phyloP scores from a whole-genome alignment of 2,329 filamentous ascomycete genomes.

The Ustilaginoidea virens region DNA sequence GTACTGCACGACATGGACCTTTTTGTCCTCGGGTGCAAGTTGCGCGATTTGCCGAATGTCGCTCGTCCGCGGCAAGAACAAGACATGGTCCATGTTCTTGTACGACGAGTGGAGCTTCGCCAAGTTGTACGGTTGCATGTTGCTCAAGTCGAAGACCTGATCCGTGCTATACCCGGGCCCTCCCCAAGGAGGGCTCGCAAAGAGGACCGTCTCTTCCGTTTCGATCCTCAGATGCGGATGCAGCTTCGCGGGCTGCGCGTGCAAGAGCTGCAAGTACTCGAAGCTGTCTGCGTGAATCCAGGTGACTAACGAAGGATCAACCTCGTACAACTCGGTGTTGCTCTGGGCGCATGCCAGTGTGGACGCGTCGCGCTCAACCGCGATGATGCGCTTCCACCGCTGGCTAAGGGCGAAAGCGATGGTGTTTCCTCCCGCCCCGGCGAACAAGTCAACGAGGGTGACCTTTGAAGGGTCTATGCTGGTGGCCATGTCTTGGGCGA shows the following conservation, averaged over 20 bases:
- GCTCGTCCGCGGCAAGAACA: conserved; percentile 78
- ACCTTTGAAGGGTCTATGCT: conserved; percentile 38
- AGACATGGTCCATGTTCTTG: conserved; percentile 41
- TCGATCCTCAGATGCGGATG: conserved; percentile 26
- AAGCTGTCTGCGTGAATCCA: conserved; percentile 87
- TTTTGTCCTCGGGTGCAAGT: conserved; percentile 31
- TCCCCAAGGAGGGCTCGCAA: conserved; percentile 46
- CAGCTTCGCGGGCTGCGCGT: conserved; percentile 19
- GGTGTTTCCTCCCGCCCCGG: conserved; percentile 80
- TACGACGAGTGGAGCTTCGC: conserved; percentile 47
- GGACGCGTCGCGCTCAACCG: conserved; percentile 68
- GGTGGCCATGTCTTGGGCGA: conserved; percentile 58
- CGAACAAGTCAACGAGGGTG: conserved; percentile 76
- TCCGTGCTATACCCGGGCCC: conserved; percentile 39
- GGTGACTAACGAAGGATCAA: conserved; percentile 53
- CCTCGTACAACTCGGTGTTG: conserved; percentile 77
- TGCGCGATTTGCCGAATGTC: conserved; percentile 64
- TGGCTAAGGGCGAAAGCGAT: conserved; percentile 82
- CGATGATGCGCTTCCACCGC: conserved; percentile 71
- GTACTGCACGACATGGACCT: conserved; percentile 72
- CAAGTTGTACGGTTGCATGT: conserved; percentile 79
- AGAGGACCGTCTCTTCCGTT: conserved; percentile 28
- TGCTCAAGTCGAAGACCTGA: conserved; percentile 65
- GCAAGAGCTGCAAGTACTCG: conserved; percentile 41
- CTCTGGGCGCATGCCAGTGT: conserved; percentile 82